Percentiles rank a stretch among this genome's conserved stretches.
These are phyloP conservation scores for Verticillium nubilum DNA, from an alignment of 2,329 filamentous ascomycete genomes.

Conservation along the genomic window DNA sequence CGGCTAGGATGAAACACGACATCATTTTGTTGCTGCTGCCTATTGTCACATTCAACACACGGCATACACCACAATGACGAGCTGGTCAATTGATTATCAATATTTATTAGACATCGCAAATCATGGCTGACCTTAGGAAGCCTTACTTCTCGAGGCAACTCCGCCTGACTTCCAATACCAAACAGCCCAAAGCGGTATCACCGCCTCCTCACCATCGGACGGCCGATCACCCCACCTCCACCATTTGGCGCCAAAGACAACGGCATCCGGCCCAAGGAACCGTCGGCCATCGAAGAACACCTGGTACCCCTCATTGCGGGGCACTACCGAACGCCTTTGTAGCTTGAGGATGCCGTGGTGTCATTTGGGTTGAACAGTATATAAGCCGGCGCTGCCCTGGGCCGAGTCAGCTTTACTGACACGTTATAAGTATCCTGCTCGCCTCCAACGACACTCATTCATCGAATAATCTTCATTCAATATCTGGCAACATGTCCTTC, in stretches of 20 bases:
- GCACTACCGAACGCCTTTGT: not conserved
- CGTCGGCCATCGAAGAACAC: not conserved
- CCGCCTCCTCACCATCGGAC: not conserved
- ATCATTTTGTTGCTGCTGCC: not conserved
- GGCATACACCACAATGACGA: not conserved
- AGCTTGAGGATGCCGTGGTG: no score
- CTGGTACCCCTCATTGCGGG: not conserved
- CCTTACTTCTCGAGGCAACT: not conserved
- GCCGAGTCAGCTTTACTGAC: no score
- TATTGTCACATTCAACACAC: not conserved
- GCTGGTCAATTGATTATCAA: not conserved
- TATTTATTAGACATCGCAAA: no score
- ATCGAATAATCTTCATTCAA: not conserved
- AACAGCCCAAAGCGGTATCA: not conserved
- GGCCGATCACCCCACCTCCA: not conserved
- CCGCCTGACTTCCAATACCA: not conserved
- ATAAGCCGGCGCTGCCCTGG: no score
- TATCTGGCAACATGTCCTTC: slow-evolving; percentile 28
- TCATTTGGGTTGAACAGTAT: no score
- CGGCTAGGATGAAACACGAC: not conserved
- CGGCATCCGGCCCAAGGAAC: not conserved
- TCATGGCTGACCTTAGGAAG: not conserved
- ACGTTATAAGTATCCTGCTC: no score
- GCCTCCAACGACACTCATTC: no score
- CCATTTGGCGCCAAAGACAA: not conserved